Conservation (phyloP, 495 filamentous ascomycete genomes). For the Penicillium cinerascens region DNA sequence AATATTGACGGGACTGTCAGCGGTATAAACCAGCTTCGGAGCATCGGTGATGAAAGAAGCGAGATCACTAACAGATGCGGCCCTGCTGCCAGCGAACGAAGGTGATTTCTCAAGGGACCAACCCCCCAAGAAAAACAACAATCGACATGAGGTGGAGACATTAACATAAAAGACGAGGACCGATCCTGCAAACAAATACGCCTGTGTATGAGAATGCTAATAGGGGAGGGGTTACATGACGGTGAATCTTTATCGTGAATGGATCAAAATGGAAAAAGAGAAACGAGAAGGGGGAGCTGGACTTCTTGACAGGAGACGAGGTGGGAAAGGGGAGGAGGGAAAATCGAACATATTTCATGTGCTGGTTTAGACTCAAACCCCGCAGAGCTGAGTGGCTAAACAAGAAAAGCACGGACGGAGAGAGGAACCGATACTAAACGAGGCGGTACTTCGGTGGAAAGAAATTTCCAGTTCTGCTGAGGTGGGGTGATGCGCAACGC, state of each 20-base stretch:
- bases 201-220: conserved; percentile 49
- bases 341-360: conserved; percentile 8
- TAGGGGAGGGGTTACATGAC: conserved; percentile 50
- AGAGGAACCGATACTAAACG: neutral
- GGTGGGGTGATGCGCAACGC: neutral
- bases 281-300: conserved; percentile 18
- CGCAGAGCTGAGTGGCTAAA: neutral
- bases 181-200: conserved; percentile 40
- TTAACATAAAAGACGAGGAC: conserved; percentile 32
- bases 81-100: conserved; percentile 14
- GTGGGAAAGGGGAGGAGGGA: conserved; percentile 12
- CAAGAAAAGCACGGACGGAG: neutral
- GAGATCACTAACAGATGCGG: conserved; percentile 6
- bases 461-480: neutral
- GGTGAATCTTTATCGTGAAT: conserved; percentile 57
- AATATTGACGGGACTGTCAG: conserved; percentile 5
- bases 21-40: conserved; percentile 7
- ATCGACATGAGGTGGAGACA: conserved; percentile 13
- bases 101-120: conserved; percentile 10
- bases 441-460: neutral
- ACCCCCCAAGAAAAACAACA: conserved; percentile 12
- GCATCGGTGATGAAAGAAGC: neutral
- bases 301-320: conserved; percentile 12
- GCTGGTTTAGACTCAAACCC: neutral
- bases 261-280: conserved; percentile 22